Evolutionary conservation across 2,329 filamentous ascomycete genomes (phyloP).

Genomic region (Sporothrix globosa): DNA sequence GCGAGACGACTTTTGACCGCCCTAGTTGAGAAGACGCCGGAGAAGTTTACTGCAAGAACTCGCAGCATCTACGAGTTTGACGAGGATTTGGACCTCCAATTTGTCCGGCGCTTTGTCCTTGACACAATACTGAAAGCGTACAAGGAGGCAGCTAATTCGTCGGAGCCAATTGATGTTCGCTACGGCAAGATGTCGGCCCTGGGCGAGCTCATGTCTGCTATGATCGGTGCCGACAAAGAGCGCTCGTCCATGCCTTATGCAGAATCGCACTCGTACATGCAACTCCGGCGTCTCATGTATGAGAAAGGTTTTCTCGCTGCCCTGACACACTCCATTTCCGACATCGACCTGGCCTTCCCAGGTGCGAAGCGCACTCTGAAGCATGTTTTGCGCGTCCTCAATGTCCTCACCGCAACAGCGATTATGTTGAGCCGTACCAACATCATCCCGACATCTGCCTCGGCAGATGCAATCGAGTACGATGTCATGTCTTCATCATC

Average conservation of each 20-base stretch:
- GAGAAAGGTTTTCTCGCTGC: slow-evolving; percentile 94
- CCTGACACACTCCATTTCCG: slow-evolving; percentile 87
- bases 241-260: slow-evolving; percentile 55
- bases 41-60: slow-evolving; percentile 64
- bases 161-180: slow-evolving; percentile 78
- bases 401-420: slow-evolving; percentile 83
- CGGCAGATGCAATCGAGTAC: slow-evolving; percentile 74
- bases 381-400: slow-evolving; percentile 88
- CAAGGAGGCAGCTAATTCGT: slow-evolving; percentile 79
- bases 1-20: slow-evolving; percentile 86
- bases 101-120: slow-evolving; percentile 91
- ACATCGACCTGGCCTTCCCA: slow-evolving; percentile 93
- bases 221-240: slow-evolving; percentile 81
- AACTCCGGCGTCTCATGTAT: slow-evolving; percentile 93
- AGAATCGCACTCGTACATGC: slow-evolving; percentile 67
- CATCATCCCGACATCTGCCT: slow-evolving; percentile 64
- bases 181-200: slow-evolving; percentile 87
- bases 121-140: slow-evolving; percentile 92
- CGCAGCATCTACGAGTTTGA: slow-evolving; percentile 67
- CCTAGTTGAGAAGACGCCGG: slow-evolving; percentile 83
- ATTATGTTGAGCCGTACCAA: slow-evolving; percentile 82
- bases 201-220: slow-evolving; percentile 88
- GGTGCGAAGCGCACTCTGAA: slow-evolving; percentile 93
- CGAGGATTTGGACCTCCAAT: slow-evolving; percentile 81
- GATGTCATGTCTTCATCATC: slow-evolving; percentile 87